phyloP scores from a whole-genome alignment of 768 basidiomycete genomes.

The Leccinum subtestaceum region DNA sequence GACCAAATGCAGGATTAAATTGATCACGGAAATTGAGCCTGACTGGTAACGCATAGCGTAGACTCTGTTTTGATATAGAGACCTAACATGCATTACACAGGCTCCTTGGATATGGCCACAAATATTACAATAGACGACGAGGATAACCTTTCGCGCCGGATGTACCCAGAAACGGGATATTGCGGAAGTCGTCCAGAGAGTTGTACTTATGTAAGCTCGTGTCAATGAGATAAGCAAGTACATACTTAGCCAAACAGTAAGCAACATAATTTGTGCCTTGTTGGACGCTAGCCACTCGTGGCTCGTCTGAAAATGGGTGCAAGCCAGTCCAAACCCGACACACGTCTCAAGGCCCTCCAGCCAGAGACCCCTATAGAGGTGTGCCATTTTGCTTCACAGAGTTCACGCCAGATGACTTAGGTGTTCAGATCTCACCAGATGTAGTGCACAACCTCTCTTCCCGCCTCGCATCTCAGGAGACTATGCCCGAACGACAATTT shows the following conservation, averaged over 20 bases:
- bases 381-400: slow-evolving; percentile 8
- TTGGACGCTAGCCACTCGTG: background rate
- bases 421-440: slow-evolving; percentile 71
- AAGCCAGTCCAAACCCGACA: slow-evolving; percentile 57
- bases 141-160: background rate
- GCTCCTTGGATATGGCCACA: slow-evolving; percentile 51
- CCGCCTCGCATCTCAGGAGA: slow-evolving; percentile 53
- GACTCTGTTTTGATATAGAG: background rate
- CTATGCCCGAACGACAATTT: slow-evolving; percentile 66
- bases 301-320: slow-evolving; percentile 52
- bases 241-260: slow-evolving; percentile 12
- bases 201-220: background rate
- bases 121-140: slow-evolving; percentile 36
- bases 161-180: background rate
- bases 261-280: background rate
- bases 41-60: slow-evolving; percentile 65
- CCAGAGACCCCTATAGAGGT: slow-evolving; percentile 56
- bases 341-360: slow-evolving; percentile 56
- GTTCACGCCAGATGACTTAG: slow-evolving; percentile 3
- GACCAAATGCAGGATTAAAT: slow-evolving; percentile 63
- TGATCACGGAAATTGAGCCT: slow-evolving; percentile 91
- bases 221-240: no score
- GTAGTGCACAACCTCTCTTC: slow-evolving; percentile 79
- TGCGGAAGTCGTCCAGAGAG: no score
- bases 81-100: slow-evolving; percentile 25